phyloP scores from a whole-genome alignment of 148 eudicot species.

The Camellia granthamiana region DNA sequence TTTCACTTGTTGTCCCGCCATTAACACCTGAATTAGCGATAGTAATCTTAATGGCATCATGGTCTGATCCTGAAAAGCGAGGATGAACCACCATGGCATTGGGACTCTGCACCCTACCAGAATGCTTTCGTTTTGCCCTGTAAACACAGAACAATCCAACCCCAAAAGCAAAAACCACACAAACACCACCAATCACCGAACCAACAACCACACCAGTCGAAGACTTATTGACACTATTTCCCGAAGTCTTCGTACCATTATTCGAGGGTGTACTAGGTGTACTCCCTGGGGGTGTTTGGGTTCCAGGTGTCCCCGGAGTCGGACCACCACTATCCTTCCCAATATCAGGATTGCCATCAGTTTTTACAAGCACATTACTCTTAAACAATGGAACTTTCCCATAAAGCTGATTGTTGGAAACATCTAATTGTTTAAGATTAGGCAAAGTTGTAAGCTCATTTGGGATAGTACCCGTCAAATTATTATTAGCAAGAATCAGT shows the following conservation, averaged over 20 bases:
- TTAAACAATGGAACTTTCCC: conserved; percentile 56
- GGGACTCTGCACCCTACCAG: conserved; percentile 46
- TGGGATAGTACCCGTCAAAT: conserved; percentile 71
- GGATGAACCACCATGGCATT: conserved; percentile 62
- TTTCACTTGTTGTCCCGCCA: conserved; percentile 42
- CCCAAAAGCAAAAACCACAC: conserved; percentile 42
- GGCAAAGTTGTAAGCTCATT: conserved; percentile 54
- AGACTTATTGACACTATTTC: conserved; percentile 18
- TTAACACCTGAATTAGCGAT: conserved; percentile 41
- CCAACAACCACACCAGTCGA: conserved; percentile 62
- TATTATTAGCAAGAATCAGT: conserved; percentile 54
- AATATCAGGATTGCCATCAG: conserved; percentile 50
- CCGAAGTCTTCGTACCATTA: conserved; percentile 19
- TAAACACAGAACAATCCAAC: conserved; percentile 41
- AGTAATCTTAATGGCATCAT: conserved; percentile 56
- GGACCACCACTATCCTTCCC: conserved; percentile 45
- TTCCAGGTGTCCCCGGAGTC: conserved; percentile 16
- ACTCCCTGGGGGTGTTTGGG: background rate
- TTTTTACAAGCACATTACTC: conserved; percentile 34
- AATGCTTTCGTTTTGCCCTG: conserved; percentile 46
- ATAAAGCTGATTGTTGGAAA: conserved; percentile 58
- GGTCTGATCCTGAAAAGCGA: conserved; percentile 52
- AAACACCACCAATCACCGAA: conserved; percentile 49
- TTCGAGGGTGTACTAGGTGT: background rate
- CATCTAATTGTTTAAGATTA: conserved; percentile 49